Conservation (phyloP, 2,329 filamentous ascomycete species). For the Setomelanomma holmii region DNA sequence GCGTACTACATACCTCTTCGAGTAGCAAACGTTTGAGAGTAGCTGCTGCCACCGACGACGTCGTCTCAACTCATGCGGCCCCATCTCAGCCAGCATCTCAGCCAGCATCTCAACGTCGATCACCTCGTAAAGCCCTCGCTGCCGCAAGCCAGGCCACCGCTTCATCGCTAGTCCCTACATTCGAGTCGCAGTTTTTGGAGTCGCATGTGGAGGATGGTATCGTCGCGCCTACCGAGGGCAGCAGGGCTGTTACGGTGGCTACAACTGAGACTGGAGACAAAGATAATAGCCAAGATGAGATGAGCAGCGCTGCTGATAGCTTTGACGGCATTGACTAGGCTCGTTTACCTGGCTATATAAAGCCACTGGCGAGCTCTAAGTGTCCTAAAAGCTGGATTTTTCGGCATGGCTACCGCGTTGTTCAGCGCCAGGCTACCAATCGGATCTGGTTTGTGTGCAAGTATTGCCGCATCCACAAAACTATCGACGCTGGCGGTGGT, state of each 20-base stretch:
- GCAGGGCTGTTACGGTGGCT: background rate
- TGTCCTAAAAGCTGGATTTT: constrained; percentile 1
- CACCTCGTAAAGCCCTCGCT: background rate
- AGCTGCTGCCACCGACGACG: background rate
- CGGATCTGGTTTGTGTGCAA: constrained; percentile 3
- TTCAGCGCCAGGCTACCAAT: background rate
- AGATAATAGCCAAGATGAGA: no score
- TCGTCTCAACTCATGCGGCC: background rate
- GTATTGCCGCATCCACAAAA: background rate
- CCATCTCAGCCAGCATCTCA: background rate
- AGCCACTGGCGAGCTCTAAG: background rate
- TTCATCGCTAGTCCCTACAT: background rate
- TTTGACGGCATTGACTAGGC: no score
- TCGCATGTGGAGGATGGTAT: background rate
- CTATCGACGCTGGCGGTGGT: background rate
- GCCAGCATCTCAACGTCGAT: background rate
- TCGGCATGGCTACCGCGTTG: constrained; percentile 1
- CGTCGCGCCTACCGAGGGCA: background rate
- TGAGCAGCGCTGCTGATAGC: no score
- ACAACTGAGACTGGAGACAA: no score
- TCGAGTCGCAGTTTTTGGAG: constrained; percentile 4
- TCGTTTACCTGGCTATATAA: background rate
- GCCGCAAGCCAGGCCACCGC: background rate
- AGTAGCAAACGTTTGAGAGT: background rate
- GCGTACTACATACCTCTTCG: background rate